Conservation (phyloP, 108 stramenopile genomes). For the Fragilariopsis cylindrus region DNA sequence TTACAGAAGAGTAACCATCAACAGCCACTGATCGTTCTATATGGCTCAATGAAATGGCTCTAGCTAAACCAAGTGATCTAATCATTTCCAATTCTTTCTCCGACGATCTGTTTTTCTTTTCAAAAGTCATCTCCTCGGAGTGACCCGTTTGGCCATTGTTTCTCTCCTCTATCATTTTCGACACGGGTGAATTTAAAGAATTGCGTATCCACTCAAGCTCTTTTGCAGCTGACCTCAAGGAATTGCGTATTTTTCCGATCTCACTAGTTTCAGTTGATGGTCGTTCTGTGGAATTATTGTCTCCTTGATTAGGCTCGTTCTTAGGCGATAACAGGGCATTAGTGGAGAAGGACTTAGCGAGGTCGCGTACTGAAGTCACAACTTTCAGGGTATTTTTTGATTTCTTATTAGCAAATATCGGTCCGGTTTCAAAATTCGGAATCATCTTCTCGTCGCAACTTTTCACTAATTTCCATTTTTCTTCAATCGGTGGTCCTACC, state of each 20-base stretch:
- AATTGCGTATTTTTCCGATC: conserved; percentile 4
- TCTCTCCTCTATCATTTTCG: conserved; percentile 9
- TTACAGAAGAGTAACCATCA: background rate
- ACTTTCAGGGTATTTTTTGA: background rate
- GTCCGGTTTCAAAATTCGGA: background rate
- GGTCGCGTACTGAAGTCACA: background rate
- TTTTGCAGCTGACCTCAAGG: background rate
- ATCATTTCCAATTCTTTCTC: background rate
- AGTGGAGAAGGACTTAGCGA: background rate
- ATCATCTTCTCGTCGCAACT: background rate
- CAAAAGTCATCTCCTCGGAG: no score
- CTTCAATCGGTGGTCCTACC: conserved; percentile 4
- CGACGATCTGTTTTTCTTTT: background rate
- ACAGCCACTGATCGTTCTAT: background rate
- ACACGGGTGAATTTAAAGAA: conserved; percentile 1
- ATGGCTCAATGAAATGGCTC: background rate
- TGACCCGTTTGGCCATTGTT: no score
- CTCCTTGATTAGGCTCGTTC: background rate
- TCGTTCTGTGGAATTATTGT: background rate
- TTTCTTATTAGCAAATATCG: background rate
- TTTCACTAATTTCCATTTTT: conserved; percentile 3
- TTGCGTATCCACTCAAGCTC: background rate
- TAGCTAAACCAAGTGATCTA: background rate
- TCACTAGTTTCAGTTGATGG: background rate
- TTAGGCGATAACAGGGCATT: background rate